phyloP scores from a whole-genome alignment of 2,329 filamentous ascomycete species.

The Ceratocystis alfenasii region DNA sequence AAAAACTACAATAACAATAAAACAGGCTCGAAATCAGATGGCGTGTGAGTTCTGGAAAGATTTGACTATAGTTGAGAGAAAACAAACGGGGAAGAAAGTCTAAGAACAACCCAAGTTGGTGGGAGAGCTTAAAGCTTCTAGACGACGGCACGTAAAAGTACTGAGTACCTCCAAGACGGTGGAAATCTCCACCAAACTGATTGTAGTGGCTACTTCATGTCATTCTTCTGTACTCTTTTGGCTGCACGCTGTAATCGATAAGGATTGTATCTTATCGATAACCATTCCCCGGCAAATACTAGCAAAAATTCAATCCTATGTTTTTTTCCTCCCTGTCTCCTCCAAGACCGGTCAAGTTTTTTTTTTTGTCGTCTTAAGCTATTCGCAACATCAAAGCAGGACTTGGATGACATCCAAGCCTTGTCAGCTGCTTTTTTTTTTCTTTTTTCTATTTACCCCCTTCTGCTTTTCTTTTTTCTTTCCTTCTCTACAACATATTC shows the following conservation, averaged over 20 bases:
- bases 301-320: constrained; percentile 2
- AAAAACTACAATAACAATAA: background rate
- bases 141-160: no score
- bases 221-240: background rate
- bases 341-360: background rate
- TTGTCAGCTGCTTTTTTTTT: background rate
- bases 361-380: background rate
- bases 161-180: background rate
- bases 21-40: background rate
- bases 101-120: background rate
- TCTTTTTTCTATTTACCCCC: background rate
- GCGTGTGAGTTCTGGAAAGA: background rate
- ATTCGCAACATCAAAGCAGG: background rate
- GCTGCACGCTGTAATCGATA: constrained; percentile 26
- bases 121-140: background rate
- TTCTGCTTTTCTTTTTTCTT: constrained; percentile 1
- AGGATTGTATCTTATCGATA: background rate
- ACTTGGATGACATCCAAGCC: no score
- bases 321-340: background rate
- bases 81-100: background rate
- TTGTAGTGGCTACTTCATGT: background rate
- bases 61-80: no score
- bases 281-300: background rate
- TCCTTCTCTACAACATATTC: background rate
- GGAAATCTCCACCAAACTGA: background rate